Evolutionary conservation across 441 rosid species (phyloP), one percentile per base, ranked within the genome.

Genomic region (Populus hybrid): DNA sequence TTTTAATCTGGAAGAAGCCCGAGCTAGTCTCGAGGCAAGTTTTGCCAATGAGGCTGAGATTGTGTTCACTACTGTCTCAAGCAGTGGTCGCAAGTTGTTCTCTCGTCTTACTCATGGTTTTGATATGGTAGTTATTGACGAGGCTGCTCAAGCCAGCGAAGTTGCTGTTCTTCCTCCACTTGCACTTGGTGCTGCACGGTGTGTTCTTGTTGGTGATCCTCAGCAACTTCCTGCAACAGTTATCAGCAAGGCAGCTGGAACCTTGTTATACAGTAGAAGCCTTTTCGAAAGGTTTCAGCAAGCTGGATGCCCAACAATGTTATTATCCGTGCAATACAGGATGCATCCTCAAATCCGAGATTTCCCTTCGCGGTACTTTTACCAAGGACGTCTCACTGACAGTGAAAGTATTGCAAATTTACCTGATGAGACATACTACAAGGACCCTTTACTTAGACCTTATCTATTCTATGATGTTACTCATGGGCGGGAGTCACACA

Each of bases 151-250:
- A 86, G 99, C 99, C 75, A 94, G 98, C 74, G 99, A 97, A 85
- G 98, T 90, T 64, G 99, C 87, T 53, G 92, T 93, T 85, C 97
- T 97, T 84, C 99, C 99, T 79, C 99, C 99, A 40, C 94, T 97
- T 67, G 85, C 98, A 57, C 98, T 96, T 65, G 99, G 98, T 73
- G 99, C 99, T 50, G 92, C 98, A n/a, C 86, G 99, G 8, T 96
- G 99, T 83, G 99, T 96, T 80, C 98, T 96, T 81, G 99, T 96
- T 12, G 98, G 99, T 70, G 99, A 96, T 88, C 99, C 99, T 63
- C 99, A 96, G 86, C 99, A 96, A 88, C 99, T 96, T 85, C 99
- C 99, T 78, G 99, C 99, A 50, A 96, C 99, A 59, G 98, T 96
- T 30, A 96, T 96, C 79, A 94, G 98, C 89, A 96, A 96, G 84